A percentile compares a stretch with the other conserved stretches of the same genome.
phyloP scores from a whole-genome alignment of 164 flowering plant species.

The Aristolochia fimbriata region DNA sequence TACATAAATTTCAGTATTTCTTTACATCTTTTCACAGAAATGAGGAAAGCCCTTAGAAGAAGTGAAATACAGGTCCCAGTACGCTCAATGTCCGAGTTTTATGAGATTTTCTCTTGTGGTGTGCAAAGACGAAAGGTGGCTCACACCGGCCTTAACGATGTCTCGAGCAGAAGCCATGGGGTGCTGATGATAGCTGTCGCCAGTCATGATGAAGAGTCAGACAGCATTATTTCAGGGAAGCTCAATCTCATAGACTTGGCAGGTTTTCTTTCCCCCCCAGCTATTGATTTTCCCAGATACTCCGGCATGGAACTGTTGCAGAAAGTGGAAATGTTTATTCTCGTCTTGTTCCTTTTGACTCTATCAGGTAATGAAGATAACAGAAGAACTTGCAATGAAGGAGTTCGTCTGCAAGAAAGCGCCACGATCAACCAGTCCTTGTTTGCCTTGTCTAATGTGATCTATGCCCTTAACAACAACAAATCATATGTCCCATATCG shows the following conservation, averaged over 20 bases:
- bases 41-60: not conserved
- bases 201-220: conserved; percentile 31
- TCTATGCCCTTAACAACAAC: conserved; percentile 81
- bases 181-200: conserved; percentile 65
- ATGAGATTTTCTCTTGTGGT: conserved; percentile 47
- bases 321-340: too few relatives aligned
- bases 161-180: conserved; percentile 93
- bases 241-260: conserved; percentile 92
- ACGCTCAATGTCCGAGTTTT: conserved; percentile 53
- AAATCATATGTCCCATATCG: conserved; percentile 67
- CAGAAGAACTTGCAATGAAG: conserved; percentile 73
- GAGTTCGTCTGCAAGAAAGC: conserved; percentile 87
- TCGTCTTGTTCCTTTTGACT: not conserved
- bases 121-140: conserved; percentile 73
- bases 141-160: conserved; percentile 81
- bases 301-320: too few relatives aligned
- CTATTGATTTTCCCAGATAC: not conserved
- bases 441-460: conserved; percentile 86
- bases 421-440: conserved; percentile 87
- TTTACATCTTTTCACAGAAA: not conserved
- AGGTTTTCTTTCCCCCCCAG: conserved; percentile 27
- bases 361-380: conserved; percentile 85
- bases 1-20: not conserved
- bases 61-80: conserved; percentile 27
- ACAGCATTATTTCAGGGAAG: conserved; percentile 43